Evolutionary conservation across 1,139 yeast genomes (phyloP), one percentile per base, ranked within the genome.

Genomic region (Geotrichum siamense): DNA sequence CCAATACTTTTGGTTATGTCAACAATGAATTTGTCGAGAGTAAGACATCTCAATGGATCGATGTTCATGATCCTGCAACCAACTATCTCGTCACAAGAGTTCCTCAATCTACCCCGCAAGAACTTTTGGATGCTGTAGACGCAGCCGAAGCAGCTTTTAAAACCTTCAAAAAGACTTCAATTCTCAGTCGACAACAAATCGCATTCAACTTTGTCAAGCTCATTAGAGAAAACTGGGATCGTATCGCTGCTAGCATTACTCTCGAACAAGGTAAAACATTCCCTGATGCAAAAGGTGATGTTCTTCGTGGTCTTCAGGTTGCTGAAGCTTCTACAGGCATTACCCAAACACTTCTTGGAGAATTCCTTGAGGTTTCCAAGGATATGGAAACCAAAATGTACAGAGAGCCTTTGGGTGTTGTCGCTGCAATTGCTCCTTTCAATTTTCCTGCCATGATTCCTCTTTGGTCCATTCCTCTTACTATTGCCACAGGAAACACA

Each of bases 381-480:
- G 83, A 81, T 58, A 82, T 82, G 89, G 89, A 81, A 64, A 81
- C 93, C 39, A 78, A 79, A 55, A 80, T 82, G 78, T 71, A 79
- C 55, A 74, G 91, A 55, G 76, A 72, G 55, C 76, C 76, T 21
- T 56, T 72, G 47, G 85, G 85, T 16, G 82, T 79, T 17, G 73
- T 78, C 48, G 84, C 80, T 5, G 79, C 84, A 20, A 79, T 79
- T 53, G 76, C 81, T 55, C 86, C 86, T n/a, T 77, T 77, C 65
- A 80, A 80, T 66, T 80, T 82, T 74, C 91, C 91, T 23, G 91
- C 87, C 36, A 82, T 82, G 91, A 84, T 82, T 48, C 93, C 93
- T 29, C 69, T 82, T 55, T 82, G 93, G 93, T 77, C 87, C 26
- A 72, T 82, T 49, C 93, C 93, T 15, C 73, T 82, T 59, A 71